These are phyloP conservation scores for Prillingera fragicola DNA, from an alignment of 1,284 basidiomycete genomes.

Conservation along the genomic window DNA sequence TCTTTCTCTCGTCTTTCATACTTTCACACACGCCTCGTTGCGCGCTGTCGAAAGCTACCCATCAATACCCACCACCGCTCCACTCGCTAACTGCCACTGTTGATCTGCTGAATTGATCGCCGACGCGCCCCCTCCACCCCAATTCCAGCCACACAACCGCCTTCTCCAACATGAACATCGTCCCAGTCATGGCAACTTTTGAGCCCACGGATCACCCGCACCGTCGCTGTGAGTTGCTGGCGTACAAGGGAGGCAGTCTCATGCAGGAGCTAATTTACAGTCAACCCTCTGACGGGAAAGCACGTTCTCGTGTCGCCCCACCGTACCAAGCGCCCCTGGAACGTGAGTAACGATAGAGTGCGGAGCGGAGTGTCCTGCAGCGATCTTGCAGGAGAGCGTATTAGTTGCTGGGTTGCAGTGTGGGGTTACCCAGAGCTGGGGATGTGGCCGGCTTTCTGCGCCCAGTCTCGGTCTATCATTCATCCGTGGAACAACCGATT, in stretches of 20 bases:
- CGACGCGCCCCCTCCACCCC: not conserved
- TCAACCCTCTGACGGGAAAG: conserved; percentile 47
- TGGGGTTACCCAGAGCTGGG: no score
- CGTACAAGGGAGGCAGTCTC: no score
- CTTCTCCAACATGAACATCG: not conserved
- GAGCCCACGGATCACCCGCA: conserved; percentile 45
- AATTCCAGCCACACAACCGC: not conserved
- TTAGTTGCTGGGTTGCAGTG: no score
- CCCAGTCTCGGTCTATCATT: not conserved
- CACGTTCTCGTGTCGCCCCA: conserved; percentile 80
- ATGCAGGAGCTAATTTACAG: conserved; percentile 13
- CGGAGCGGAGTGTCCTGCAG: not conserved
- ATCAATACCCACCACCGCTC: not conserved
- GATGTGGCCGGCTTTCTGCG: not conserved
- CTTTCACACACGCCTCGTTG: not conserved
- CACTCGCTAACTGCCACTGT: not conserved
- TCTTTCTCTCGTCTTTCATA: not conserved
- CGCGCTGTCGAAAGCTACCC: conserved; percentile 9
- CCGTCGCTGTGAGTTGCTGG: conserved; percentile 39
- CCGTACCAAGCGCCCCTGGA: conserved; percentile 51
- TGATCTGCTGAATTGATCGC: no score
- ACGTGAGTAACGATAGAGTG: conserved; percentile 22
- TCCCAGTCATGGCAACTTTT: no score
- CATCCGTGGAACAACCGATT: no score
- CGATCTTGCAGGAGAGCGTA: not conserved